phyloP scores from a whole-genome alignment of 257 asterid genomes.

The Echites panduratus region DNA sequence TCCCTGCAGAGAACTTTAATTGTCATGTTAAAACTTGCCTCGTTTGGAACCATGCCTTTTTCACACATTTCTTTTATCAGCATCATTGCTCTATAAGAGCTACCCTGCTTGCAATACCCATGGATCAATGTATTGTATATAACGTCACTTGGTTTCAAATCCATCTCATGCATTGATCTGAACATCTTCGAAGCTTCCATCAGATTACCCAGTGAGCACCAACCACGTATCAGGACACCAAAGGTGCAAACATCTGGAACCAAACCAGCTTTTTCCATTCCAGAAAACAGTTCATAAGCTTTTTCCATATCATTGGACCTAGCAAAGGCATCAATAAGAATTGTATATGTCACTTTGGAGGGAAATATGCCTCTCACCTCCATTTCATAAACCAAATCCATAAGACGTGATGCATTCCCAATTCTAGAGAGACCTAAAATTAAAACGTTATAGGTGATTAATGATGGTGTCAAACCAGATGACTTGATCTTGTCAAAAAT shows the following conservation, averaged over 20 bases:
- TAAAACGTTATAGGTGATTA: slow-evolving; percentile 54
- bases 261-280: slow-evolving; percentile 45
- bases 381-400: slow-evolving; percentile 57
- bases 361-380: slow-evolving; percentile 67
- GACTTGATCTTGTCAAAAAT: slow-evolving; percentile 48
- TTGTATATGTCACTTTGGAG: slow-evolving; percentile 65
- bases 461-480: slow-evolving; percentile 48
- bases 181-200: slow-evolving; percentile 65
- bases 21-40: slow-evolving; percentile 59
- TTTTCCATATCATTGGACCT: slow-evolving; percentile 54
- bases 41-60: slow-evolving; percentile 55
- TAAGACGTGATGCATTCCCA: slow-evolving; percentile 32
- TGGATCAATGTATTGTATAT: slow-evolving; percentile 61
- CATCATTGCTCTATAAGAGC: slow-evolving; percentile 58
- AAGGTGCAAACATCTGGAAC: slow-evolving; percentile 56
- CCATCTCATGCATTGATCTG: slow-evolving; percentile 37
- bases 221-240: slow-evolving; percentile 63
- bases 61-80: slow-evolving; percentile 52
- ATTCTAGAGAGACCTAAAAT: slow-evolving; percentile 49
- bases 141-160: slow-evolving; percentile 50
- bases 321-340: slow-evolving; percentile 62
- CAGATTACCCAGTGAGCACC: slow-evolving; percentile 67
- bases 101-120: slow-evolving; percentile 65
- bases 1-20: slow-evolving; percentile 47
- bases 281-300: slow-evolving; percentile 45